Conservation (phyloP, 2,329 filamentous ascomycete genomes). For the Blastomyces parvus region DNA sequence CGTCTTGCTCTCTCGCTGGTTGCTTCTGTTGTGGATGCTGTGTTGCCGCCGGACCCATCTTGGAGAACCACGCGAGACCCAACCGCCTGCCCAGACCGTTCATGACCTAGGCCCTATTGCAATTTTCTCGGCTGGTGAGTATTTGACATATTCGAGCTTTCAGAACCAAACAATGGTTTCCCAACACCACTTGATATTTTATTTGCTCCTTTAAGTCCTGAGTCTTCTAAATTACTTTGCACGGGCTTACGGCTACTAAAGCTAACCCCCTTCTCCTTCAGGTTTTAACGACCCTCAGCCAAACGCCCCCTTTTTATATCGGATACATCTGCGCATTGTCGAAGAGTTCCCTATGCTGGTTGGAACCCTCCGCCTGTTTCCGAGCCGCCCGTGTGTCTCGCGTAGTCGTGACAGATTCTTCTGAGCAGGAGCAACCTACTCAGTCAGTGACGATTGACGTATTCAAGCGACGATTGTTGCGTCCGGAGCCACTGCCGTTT, state of each 20-base stretch:
- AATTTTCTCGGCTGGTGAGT: conserved; percentile 4
- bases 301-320: background rate
- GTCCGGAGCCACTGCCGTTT: conserved; percentile 11
- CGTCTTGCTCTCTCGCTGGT: background rate
- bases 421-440: background rate
- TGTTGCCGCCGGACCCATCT: conserved; percentile 12
- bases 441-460: conserved; percentile 1
- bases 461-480: conserved; percentile 1
- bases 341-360: conserved; percentile 8
- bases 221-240: background rate
- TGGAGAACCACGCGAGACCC: background rate
- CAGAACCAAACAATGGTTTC: background rate
- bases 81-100: background rate
- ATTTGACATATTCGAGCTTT: background rate
- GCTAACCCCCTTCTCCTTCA: background rate
- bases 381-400: conserved; percentile 8
- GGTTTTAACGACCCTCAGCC: background rate
- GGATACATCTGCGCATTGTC: background rate
- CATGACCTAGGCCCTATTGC: conserved; percentile 1
- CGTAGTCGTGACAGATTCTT: conserved; percentile 6
- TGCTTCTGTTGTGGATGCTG: conserved; percentile 8
- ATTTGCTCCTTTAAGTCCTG: background rate
- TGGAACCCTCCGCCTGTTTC: conserved; percentile 5
- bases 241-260: background rate
- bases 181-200: background rate